Base-by-base conservation (phyloP, 2,329 filamentous ascomycete genomes). In the Neonectria ditissima region DNA sequence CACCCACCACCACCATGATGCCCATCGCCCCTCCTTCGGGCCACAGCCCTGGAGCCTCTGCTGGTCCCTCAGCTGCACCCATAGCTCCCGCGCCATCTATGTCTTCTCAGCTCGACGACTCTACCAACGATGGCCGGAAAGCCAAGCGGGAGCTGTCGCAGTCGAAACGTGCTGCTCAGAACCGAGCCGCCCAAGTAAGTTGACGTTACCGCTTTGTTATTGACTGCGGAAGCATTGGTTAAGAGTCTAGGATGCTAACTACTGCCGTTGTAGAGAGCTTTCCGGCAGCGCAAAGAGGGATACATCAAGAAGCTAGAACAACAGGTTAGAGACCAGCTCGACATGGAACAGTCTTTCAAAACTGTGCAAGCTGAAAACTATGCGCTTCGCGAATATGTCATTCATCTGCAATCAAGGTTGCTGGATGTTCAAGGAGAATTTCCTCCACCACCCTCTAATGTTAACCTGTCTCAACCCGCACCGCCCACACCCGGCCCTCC, bases 231-330 rank as follows among this genome's bases (percentile, higher is more conserved):
- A 44, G 8, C 5, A 26, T 34, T 51, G 30, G 32, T 13, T 20
- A 16, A 10, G 47, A 32, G 14, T 44, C 8, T 5, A 50, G 18
- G 22, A 44, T 48, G 32, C 26, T 76, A 77, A 69, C 79, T 74
- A 43, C 22, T 52, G 41, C 9, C 18, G 57, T 22, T 56, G 69
- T 73, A 99, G 95, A 89, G 96, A 77, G 96, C 96, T 44, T 99
- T 99, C 81, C 92, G 96, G 44, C 94, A 98, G 81, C 92, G 96
- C 67, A 99, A 99, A 78, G 96, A 99, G 80, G 92, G 93, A 48
- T 97, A 99, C 78, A 99, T 99, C 79, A 97, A 97, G 83, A 97
- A 97, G 78, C 87, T 99, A 7, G 96, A 99, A 80, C 92, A 96
- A 76, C 93, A 98, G 77, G 93, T 97, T 55, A 90, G 93, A 73